Conservation (phyloP, 2,329 filamentous ascomycete species). For the Aschersonia sp. region DNA sequence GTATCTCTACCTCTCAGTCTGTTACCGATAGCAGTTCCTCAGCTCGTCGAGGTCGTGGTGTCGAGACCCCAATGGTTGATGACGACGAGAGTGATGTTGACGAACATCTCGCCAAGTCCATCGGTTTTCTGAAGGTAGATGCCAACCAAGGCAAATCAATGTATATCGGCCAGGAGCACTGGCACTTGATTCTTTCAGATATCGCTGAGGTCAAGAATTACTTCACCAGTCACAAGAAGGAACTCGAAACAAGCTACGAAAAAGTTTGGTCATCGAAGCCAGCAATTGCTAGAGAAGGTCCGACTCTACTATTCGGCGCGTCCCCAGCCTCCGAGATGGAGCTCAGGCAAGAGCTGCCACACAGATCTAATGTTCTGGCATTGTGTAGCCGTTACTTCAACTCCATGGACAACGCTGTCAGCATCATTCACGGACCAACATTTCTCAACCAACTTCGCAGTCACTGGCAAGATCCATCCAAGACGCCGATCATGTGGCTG, state of each 20-base stretch:
- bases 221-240: constrained; percentile 74
- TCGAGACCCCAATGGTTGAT: constrained; percentile 36
- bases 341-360: constrained; percentile 64
- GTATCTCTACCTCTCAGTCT: constrained; percentile 20
- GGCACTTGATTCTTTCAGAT: constrained; percentile 66
- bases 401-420: constrained; percentile 56
- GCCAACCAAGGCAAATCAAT: constrained; percentile 62
- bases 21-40: constrained; percentile 29
- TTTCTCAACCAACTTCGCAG: constrained; percentile 59
- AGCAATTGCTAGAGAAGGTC: constrained; percentile 44
- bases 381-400: constrained; percentile 86
- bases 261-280: constrained; percentile 59
- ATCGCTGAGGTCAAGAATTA: constrained; percentile 91
- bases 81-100: constrained; percentile 55
- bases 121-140: constrained; percentile 75
- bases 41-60: constrained; percentile 36
- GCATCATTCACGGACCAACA: constrained; percentile 69
- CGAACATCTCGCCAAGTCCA: constrained; percentile 52
- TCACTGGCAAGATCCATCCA: constrained; percentile 59
- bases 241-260: constrained; percentile 69
- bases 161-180: constrained; percentile 73
- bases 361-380: constrained; percentile 70
- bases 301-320: constrained; percentile 66
- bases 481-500: constrained; percentile 64
- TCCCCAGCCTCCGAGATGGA: constrained; percentile 60